These are phyloP conservation scores for Phytomonas sp. DNA, from an alignment of 208 protist genomes.

Conservation along the genomic window DNA sequence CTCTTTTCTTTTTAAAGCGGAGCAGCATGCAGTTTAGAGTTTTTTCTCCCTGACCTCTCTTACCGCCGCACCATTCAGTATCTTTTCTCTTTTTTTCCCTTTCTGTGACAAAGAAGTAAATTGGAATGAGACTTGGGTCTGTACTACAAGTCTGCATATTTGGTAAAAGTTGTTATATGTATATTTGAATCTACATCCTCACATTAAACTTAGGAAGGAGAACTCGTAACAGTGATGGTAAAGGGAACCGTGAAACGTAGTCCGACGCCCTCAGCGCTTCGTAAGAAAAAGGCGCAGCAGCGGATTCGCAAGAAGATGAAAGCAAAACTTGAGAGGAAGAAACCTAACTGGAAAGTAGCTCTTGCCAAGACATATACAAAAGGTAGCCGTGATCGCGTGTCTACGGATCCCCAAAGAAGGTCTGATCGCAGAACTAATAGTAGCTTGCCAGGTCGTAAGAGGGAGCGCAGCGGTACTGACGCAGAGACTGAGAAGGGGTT, in stretches of 20 bases:
- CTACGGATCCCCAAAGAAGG: slow-evolving; percentile 13
- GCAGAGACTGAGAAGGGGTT: background rate
- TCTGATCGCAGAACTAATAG: slow-evolving; percentile 10
- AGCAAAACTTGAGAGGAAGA: slow-evolving; percentile 59
- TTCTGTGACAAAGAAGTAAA: slow-evolving; percentile 2
- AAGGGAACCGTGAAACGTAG: slow-evolving; percentile 71
- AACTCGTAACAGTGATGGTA: slow-evolving; percentile 33
- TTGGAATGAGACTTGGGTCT: background rate
- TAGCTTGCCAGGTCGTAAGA: slow-evolving; percentile 28
- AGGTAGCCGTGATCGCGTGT: slow-evolving; percentile 8
- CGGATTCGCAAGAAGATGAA: slow-evolving; percentile 85
- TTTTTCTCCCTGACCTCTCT: background rate
- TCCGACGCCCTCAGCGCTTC: slow-evolving; percentile 70
- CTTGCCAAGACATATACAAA: slow-evolving; percentile 57
- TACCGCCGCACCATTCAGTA: slow-evolving; percentile 1
- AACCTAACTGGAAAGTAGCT: slow-evolving; percentile 69
- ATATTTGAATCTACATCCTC: background rate
- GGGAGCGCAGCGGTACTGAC: slow-evolving; percentile 13
- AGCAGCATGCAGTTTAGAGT: background rate
- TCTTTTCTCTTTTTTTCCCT: slow-evolving; percentile 11
- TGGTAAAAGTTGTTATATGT: slow-evolving; percentile 1
- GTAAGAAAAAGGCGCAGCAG: slow-evolving; percentile 83
- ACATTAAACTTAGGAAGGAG: background rate
- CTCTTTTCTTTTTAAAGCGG: background rate
- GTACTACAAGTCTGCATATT: slow-evolving; percentile 2